Conservation (phyloP, 306 rosid genomes). For the Cyclanthera cordifolia region DNA sequence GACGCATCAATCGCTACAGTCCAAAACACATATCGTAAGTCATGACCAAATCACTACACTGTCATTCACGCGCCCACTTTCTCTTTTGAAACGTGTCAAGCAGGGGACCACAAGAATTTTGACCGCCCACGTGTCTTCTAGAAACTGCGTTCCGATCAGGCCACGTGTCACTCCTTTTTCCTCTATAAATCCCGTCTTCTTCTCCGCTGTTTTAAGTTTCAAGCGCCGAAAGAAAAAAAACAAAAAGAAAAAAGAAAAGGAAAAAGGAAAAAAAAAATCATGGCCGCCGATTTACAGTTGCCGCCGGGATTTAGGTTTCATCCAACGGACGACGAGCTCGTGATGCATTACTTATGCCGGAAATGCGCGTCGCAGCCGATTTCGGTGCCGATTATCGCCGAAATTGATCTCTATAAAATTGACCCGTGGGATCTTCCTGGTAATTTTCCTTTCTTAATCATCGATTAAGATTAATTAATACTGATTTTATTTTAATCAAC, state of each 20-base stretch:
- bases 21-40: conserved; percentile 74
- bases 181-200: conserved; percentile 37
- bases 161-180: conserved; percentile 32
- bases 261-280: not conserved
- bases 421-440: conserved; percentile 94
- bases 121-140: conserved; percentile 75
- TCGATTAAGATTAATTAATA: no score
- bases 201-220: conserved; percentile 55
- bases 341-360: conserved; percentile 73
- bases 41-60: conserved; percentile 54
- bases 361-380: conserved; percentile 66
- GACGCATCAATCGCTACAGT: conserved; percentile 11
- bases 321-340: conserved; percentile 94
- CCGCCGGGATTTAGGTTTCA: conserved; percentile 96
- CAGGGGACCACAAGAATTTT: conserved; percentile 17
- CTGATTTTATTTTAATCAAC: no score
- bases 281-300: conserved; percentile 57
- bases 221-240: conserved; percentile 34
- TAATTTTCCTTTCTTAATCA: conserved; percentile 16
- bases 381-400: conserved; percentile 68
- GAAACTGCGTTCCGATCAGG: conserved; percentile 14
- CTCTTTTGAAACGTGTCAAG: conserved; percentile 20
- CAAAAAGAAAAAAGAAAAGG: not conserved
- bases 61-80: not conserved
- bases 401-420: conserved; percentile 74